These are phyloP conservation scores for Aphanomyces euteiches DNA, from an alignment of 352 stramenopile genomes.

Conservation along the genomic window DNA sequence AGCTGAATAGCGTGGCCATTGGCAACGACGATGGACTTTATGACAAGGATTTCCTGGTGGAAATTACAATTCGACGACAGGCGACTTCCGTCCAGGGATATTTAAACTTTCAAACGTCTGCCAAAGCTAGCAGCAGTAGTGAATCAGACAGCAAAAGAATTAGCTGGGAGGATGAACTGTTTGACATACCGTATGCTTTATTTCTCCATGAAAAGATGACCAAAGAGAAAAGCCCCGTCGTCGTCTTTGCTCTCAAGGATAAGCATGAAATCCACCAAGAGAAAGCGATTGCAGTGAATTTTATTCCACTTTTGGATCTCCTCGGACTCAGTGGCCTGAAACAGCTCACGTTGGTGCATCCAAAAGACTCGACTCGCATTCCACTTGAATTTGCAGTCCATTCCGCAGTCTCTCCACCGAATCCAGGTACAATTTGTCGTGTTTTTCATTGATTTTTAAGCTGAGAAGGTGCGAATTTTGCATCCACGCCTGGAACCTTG, in stretches of 20 bases:
- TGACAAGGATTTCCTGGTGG: background rate
- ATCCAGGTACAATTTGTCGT: background rate
- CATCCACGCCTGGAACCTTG: slow-evolving; percentile 11
- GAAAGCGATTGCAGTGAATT: slow-evolving; percentile 34
- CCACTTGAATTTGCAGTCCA: background rate
- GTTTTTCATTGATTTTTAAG: background rate
- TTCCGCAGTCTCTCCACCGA: background rate
- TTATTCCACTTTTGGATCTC: slow-evolving; percentile 27
- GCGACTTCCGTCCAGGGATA: background rate
- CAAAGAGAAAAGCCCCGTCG: slow-evolving; percentile 24
- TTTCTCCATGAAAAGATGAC: slow-evolving; percentile 18
- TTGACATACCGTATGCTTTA: slow-evolving; percentile 5
- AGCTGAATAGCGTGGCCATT: background rate
- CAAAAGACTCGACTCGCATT: background rate
- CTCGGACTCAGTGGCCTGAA: slow-evolving; percentile 2
- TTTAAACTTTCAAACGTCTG: slow-evolving; percentile 3
- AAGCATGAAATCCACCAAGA: slow-evolving; percentile 50
- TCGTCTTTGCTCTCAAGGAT: slow-evolving; percentile 42
- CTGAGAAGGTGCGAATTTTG: background rate
- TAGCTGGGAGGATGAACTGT: background rate
- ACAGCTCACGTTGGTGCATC: slow-evolving; percentile 13
- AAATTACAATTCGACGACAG: slow-evolving; percentile 12
- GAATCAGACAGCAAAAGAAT: background rate
- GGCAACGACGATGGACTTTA: background rate
- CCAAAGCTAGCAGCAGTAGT: background rate